Conservation (phyloP, 169 alveolate species). For the Eimeria acervulina region DNA sequence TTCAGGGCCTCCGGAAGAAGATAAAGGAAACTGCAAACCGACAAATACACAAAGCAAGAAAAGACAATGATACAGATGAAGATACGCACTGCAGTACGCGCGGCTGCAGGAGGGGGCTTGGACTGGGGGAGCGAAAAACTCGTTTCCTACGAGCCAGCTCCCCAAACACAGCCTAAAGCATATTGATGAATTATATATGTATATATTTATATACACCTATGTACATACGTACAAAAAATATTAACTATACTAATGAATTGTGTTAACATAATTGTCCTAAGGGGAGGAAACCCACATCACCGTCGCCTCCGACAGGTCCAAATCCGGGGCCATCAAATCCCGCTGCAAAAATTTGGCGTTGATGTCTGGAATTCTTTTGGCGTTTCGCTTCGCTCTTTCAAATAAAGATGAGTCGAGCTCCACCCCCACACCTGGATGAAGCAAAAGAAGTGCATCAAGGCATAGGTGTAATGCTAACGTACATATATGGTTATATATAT, state of each 20-base stretch:
- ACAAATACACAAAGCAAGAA: neutral
- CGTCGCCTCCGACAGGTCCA: slow-evolving; percentile 32
- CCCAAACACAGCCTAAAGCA: no score
- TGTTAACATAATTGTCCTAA: no score
- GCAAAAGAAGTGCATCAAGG: neutral
- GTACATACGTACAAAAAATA: no score
- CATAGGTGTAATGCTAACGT: neutral
- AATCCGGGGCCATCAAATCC: slow-evolving; percentile 1
- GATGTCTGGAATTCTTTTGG: neutral
- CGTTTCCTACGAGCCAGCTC: no score
- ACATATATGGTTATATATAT: neutral
- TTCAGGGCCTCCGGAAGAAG: slow-evolving; percentile 67
- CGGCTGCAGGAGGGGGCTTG: no score
- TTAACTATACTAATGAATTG: no score
- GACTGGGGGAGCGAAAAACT: no score
- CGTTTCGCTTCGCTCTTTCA: slow-evolving; percentile 48
- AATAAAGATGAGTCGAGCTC: slow-evolving; percentile 50
- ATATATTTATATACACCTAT: no score
- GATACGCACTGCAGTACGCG: no score
- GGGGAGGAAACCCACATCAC: neutral
- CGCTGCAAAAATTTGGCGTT: neutral
- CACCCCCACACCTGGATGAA: slow-evolving; percentile 54
- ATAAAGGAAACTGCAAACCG: slow-evolving; percentile 24
- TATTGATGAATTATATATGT: no score
- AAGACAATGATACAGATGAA: no score